These are phyloP conservation scores for Citrus reticulata DNA, from an alignment of 345 rosid species.

Conservation along the genomic window DNA sequence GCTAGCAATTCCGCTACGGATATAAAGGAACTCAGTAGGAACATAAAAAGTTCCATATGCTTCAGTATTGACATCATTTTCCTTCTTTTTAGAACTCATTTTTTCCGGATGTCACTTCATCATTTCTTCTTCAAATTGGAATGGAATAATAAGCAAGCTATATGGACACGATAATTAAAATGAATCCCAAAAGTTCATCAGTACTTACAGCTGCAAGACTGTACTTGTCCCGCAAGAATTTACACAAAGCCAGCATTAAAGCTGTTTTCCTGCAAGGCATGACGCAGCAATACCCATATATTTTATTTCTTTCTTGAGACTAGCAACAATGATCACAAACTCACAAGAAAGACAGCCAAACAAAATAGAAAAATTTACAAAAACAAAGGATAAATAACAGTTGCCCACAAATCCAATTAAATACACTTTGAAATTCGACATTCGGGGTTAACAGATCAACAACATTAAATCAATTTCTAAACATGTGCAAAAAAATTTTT, in stretches of 20 bases:
- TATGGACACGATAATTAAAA: neutral
- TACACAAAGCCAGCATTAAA: conserved; percentile 83
- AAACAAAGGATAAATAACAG: neutral
- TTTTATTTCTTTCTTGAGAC: neutral
- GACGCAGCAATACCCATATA: conserved; percentile 4
- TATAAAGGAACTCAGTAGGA: no score
- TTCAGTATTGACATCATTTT: no score
- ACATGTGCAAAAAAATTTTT: no score
- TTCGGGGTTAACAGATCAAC: neutral
- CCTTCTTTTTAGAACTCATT: no score
- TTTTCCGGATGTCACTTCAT: no score
- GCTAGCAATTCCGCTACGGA: neutral
- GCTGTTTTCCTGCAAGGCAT: conserved; percentile 72
- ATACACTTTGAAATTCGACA: neutral
- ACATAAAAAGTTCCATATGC: no score
- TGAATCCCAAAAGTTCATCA: neutral
- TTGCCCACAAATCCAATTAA: neutral
- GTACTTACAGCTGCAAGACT: conserved; percentile 95
- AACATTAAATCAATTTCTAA: neutral
- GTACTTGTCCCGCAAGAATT: conserved; percentile 70
- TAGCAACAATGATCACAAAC: neutral
- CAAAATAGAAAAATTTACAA: neutral
- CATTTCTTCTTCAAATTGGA: no score
- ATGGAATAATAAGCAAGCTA: no score
- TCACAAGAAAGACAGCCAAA: neutral